Evolutionary conservation across 164 flowering plant genomes (phyloP).

Genomic region (Vitis amurensis): DNA sequence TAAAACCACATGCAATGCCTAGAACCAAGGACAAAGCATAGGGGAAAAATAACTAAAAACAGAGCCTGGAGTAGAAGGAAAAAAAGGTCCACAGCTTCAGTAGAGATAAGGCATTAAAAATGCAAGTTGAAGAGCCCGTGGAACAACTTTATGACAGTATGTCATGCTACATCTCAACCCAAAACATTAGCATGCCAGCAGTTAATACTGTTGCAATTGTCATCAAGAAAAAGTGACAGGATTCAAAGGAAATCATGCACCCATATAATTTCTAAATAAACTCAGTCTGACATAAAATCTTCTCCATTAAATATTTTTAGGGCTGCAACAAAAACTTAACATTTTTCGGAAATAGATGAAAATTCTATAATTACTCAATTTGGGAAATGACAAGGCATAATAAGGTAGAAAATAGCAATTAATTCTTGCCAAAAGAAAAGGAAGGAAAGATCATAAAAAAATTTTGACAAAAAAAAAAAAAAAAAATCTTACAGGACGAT

Average conservation of each 20-base stretch:
- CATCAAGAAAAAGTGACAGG: too few relatives aligned
- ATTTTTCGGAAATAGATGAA: background rate
- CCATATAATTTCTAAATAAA: background rate
- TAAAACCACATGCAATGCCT: background rate
- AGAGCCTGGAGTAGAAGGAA: background rate
- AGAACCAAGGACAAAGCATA: background rate
- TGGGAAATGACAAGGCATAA: background rate
- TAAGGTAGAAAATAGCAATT: background rate
- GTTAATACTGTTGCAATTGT: too few relatives aligned
- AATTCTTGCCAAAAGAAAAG: slow-evolving; percentile 1
- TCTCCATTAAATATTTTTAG: background rate
- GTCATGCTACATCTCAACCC: background rate
- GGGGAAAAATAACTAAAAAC: background rate
- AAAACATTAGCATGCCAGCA: too few relatives aligned
- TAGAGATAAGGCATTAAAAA: background rate
- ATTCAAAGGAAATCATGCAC: too few relatives aligned
- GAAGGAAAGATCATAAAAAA: background rate
- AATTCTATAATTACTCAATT: background rate
- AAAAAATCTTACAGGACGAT: slow-evolving; percentile 61
- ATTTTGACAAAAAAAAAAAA: background rate
- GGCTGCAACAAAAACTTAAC: too few relatives aligned
- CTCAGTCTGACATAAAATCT: background rate
- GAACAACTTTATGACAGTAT: background rate
- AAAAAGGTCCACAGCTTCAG: background rate
- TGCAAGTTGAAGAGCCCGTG: background rate